Evolutionary conservation across 148 eudicot species (phyloP).

Genomic region (Chenopodium berlandieri): DNA sequence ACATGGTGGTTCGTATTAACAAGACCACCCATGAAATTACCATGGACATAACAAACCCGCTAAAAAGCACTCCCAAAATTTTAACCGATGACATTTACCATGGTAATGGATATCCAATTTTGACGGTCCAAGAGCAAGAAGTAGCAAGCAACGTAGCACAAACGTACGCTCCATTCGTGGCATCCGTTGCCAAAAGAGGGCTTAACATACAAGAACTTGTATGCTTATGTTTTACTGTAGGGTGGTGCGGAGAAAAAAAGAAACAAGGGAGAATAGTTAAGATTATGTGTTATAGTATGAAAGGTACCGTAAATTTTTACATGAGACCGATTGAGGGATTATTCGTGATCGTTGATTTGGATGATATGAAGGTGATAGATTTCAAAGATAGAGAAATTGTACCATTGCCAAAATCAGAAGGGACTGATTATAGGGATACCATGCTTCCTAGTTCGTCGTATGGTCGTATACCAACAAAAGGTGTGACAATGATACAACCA

Average conservation of each 20-base stretch:
- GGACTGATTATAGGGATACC: slow-evolving; percentile 17
- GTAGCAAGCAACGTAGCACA: slow-evolving; percentile 33
- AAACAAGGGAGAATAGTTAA: slow-evolving; percentile 7
- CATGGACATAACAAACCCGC: slow-evolving; percentile 24
- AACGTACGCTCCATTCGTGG: slow-evolving; percentile 32
- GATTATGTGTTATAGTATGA: slow-evolving; percentile 15
- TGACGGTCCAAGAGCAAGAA: slow-evolving; percentile 31
- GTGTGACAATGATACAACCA: not conserved
- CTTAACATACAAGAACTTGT: slow-evolving; percentile 37
- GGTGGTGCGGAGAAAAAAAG: slow-evolving; percentile 47
- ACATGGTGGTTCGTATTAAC: slow-evolving; percentile 31
- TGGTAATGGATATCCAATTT: slow-evolving; percentile 44
- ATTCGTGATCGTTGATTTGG: slow-evolving; percentile 15
- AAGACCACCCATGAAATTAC: slow-evolving; percentile 39
- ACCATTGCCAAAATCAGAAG: slow-evolving; percentile 17
- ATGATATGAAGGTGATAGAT: slow-evolving; percentile 24
- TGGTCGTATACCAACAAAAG: not conserved
- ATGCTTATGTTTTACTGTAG: slow-evolving; percentile 34
- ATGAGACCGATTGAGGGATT: slow-evolving; percentile 29
- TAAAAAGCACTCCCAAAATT: not conserved
- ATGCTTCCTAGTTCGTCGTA: not conserved
- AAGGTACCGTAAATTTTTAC: slow-evolving; percentile 27
- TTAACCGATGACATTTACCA: slow-evolving; percentile 15
- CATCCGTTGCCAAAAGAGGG: slow-evolving; percentile 42
- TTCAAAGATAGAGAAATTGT: slow-evolving; percentile 17